phyloP scores from a whole-genome alignment of 176 grass and related monocot genomes.

The Triticum dicoccoides region DNA sequence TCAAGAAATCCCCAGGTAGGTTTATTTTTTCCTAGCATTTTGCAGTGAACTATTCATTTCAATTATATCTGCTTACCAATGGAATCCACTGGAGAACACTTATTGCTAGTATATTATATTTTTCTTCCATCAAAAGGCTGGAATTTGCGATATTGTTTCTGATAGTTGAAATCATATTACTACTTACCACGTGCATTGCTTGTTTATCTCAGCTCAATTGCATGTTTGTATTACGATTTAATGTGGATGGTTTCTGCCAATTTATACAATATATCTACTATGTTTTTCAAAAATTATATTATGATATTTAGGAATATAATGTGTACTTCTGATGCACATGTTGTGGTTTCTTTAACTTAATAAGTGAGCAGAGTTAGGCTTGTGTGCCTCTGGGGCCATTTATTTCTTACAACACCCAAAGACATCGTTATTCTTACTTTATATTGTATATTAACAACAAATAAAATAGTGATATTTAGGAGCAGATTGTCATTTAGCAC shows the following conservation, averaged over 20 bases:
- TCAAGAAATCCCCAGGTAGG: conserved; percentile 53
- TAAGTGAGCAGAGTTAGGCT: not conserved
- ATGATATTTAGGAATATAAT: too few relatives aligned
- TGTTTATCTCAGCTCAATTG: not conserved
- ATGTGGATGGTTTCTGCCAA: not conserved
- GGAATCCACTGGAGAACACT: not conserved
- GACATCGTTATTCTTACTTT: not conserved
- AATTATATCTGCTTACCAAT: not conserved
- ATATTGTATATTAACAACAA: not conserved
- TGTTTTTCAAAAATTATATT: not conserved
- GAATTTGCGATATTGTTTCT: not conserved
- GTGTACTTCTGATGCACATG: not conserved
- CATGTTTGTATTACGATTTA: not conserved
- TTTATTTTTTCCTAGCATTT: not conserved
- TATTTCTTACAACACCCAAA: not conserved
- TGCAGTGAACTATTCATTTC: not conserved
- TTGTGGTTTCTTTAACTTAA: not conserved
- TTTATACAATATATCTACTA: not conserved
- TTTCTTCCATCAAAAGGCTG: not conserved
- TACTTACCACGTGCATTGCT: not conserved
- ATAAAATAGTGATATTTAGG: too few relatives aligned
- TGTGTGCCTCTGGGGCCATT: not conserved
- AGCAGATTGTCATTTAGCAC: not conserved
- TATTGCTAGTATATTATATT: not conserved
- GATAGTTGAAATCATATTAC: not conserved